Conservation (phyloP, 1,139 yeast species). For the Casaregolazyma lundiana region DNA sequence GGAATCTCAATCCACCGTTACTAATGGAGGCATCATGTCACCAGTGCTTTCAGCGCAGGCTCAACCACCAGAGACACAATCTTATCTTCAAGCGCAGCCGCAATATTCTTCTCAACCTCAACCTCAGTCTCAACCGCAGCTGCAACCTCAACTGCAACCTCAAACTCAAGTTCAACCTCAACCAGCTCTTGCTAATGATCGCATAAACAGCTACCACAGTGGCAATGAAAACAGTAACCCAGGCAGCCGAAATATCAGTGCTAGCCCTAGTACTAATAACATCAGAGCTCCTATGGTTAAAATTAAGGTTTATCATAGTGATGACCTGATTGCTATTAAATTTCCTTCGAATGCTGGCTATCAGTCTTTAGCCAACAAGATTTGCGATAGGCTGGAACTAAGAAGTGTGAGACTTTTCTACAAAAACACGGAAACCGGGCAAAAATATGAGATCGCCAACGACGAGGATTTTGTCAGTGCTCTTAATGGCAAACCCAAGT, state of each 20-base stretch:
- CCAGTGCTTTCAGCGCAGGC: slow-evolving; percentile 5
- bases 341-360: slow-evolving; percentile 61
- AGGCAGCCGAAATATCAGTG: background rate
- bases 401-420: slow-evolving; percentile 27
- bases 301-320: slow-evolving; percentile 84
- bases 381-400: slow-evolving; percentile 56
- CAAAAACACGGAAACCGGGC: slow-evolving; percentile 28
- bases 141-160: background rate
- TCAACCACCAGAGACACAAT: no score
- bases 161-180: background rate
- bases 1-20: slow-evolving; percentile 21
- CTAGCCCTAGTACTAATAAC: background rate
- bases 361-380: slow-evolving; percentile 56
- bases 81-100: background rate
- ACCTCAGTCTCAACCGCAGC: background rate
- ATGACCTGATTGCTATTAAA: slow-evolving; percentile 84
- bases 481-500: slow-evolving; percentile 31
- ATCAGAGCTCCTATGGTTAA: slow-evolving; percentile 37
- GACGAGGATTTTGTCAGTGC: slow-evolving; percentile 31
- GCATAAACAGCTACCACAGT: background rate
- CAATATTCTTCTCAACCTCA: background rate
- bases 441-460: slow-evolving; percentile 26
- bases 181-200: background rate
- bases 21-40: slow-evolving; percentile 11
- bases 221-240: background rate